Evolutionary conservation across 169 alveolate genomes (phyloP), one percentile per base, ranked within the genome.

Genomic region (Plasmodium relictum): DNA sequence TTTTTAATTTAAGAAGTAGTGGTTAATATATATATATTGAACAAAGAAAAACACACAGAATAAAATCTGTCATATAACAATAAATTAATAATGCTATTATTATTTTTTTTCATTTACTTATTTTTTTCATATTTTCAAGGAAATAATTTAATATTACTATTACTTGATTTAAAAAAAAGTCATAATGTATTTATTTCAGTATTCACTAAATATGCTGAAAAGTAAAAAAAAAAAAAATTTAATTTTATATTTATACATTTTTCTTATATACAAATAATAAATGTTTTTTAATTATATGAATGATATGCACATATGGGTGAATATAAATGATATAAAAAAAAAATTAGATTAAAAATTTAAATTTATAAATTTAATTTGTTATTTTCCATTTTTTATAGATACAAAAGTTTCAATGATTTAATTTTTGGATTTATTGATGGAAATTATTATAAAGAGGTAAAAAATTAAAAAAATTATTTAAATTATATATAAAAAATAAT

Each of bases 351-450:
- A n/a, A 6, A 5, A 63, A 31, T 63, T 44, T 10, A 12, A 63
- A 50, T 63, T 63, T 63, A 50, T 18, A 6, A 31, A 70, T 54
- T 7, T 70, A 48, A n/a, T 26, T n/a, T 45, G 48, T 26, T 22
- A 14, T 6, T 7, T 39, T 48, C n/a, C 42, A 16, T 54, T 54
- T 54, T 24, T 54, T 18, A 12, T 54, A 76, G 89, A 72, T 22
- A 76, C 44, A 76, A 63, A 66, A 66, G 52, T 45, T 50, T 63
- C 26, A 69, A 68, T n/a, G 76, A 76, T 45, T 63, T 50, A 31
- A 63, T 76, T 31, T 76, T 76, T 76, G 76, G 74, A 14, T 58
- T 62, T 69, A 76, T 76, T 62, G 89, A 76, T 42, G 89, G 89
- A 69, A 62, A 76, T 39, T 76, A 61, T 42, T 76, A 76, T 54